phyloP scores from a whole-genome alignment of 2,329 filamentous ascomycete species.

The Talaromyces rugulosus region DNA sequence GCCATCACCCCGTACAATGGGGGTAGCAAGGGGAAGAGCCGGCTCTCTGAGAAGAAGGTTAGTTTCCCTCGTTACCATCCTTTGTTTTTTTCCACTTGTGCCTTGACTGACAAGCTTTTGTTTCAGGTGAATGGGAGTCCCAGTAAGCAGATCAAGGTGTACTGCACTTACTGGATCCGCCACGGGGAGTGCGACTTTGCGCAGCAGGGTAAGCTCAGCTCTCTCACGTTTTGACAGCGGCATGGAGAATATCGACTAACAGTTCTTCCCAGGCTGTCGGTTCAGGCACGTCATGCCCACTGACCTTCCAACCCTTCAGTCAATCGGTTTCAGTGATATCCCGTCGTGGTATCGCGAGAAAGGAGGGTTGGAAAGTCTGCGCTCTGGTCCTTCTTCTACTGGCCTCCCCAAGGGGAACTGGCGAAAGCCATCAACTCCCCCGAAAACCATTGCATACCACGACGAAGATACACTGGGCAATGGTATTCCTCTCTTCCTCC shows the following conservation, averaged over 20 bases:
- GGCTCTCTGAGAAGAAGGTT: constrained; percentile 6
- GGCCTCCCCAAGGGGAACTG: constrained; percentile 13
- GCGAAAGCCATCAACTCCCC: constrained; percentile 1
- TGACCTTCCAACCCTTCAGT: constrained; percentile 60
- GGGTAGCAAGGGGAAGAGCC: constrained; percentile 3
- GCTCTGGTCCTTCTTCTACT: constrained; percentile 10
- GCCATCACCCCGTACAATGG: neutral
- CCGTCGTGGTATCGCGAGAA: constrained; percentile 57
- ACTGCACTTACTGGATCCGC: constrained; percentile 87
- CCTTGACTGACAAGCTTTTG: constrained; percentile 3
- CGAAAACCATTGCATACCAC: neutral
- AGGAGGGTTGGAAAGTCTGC: constrained; percentile 27
- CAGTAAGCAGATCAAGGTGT: constrained; percentile 58
- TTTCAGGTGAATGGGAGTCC: constrained; percentile 18
- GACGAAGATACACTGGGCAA: neutral
- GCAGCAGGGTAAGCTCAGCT: constrained; percentile 56
- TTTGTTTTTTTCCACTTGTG: neutral
- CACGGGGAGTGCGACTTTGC: constrained; percentile 79
- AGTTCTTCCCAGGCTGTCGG: constrained; percentile 59
- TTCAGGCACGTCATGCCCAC: constrained; percentile 88
- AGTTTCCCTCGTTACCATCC: neutral
- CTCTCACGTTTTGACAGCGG: neutral
- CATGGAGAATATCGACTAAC: neutral
- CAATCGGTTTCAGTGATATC: constrained; percentile 61
- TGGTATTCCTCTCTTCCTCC: constrained; percentile 1